Percentiles rank a stretch among this genome's conserved stretches.
Evolutionary conservation across 2,329 filamentous ascomycete species (phyloP).

Genomic region (Emmonsia crescens): DNA sequence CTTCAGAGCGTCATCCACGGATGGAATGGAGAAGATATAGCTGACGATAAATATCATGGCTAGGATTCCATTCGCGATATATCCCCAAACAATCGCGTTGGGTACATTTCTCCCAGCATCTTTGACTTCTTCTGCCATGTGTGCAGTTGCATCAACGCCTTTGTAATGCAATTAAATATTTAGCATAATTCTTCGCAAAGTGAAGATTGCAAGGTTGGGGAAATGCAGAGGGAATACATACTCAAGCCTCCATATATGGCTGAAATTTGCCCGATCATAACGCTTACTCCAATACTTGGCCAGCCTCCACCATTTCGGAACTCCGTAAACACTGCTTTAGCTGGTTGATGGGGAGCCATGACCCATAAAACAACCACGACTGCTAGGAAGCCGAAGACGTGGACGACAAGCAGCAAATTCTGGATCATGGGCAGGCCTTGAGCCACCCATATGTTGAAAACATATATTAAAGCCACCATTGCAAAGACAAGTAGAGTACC

Average conservation of each 20-base stretch:
- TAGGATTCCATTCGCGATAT: conserved; percentile 26
- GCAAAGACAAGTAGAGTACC: conserved; percentile 21
- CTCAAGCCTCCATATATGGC: conserved; percentile 31
- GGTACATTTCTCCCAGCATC: conserved; percentile 28
- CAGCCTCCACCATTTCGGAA: conserved; percentile 21
- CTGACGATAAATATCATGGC: conserved; percentile 28
- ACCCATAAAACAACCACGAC: conserved; percentile 24
- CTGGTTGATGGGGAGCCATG: conserved; percentile 17
- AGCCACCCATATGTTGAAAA: conserved; percentile 22
- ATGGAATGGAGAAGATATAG: conserved; percentile 26
- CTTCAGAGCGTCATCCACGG: conserved; percentile 22
- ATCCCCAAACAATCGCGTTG: conserved; percentile 25
- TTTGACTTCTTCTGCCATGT: conserved; percentile 29
- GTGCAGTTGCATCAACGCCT: conserved; percentile 16
- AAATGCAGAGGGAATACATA: conserved; percentile 18
- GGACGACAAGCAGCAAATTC: conserved; percentile 22
- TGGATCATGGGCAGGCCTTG: conserved; percentile 23
- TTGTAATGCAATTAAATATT: neutral
- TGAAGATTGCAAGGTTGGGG: conserved; percentile 29
- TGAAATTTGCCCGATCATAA: conserved; percentile 33
- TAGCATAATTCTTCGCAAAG: neutral
- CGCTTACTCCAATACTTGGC: conserved; percentile 23
- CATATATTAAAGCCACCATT: conserved; percentile 16
- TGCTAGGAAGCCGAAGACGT: conserved; percentile 23
- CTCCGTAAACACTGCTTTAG: conserved; percentile 17